Base-by-base conservation (phyloP, 352 stramenopile genomes). In the Paralagenidium karlingii region DNA sequence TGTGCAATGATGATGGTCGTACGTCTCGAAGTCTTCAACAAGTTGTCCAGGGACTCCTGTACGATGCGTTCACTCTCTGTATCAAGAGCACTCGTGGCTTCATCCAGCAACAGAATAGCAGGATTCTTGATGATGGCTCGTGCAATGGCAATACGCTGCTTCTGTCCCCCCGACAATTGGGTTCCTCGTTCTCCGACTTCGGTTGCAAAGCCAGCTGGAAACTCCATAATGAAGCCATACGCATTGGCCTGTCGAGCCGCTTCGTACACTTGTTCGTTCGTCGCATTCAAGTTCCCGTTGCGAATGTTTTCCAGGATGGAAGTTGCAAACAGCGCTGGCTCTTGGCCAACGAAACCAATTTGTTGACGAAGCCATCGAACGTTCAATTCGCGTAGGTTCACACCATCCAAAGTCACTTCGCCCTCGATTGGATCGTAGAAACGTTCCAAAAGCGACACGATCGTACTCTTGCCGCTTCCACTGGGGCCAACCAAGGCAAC, bases 1-100 rank as follows among this genome's bases (percentile, higher is more conserved):
- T 97, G 90, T 0, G 94, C 94, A 46, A 96, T 95, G 34, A 97
- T 87, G 37, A 98, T 67, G 15, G 80, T 95, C 10, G 89, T 97
- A 21, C 69, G 76, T 9, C 60, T 58, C 0, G 55, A 70, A 49
- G 56, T 60, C 42, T 41, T 51, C 51, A 57, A 60, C 25, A 60
- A 57, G 39, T 43, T 51, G 38, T 89, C 67, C 8, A 94, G 55
- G 37, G 82, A 86, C 2, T 58, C 48, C 38, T 94, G 82, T 5
- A 95, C 81, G 11, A 86, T 53, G 8, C 58, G 43, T 50, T 95
- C 83, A 50, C 62, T 83, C 40, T 84, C 63, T 8, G 53, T 53
- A 48, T 94, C 73, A 25, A 94, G 38, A 40, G 60, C 66, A 53
- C 43, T 68, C 44, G 86, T 96, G 9, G 86, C 86, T 46, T 96